phyloP scores from a whole-genome alignment of 345 rosid species.

The Microcos paniculata region DNA sequence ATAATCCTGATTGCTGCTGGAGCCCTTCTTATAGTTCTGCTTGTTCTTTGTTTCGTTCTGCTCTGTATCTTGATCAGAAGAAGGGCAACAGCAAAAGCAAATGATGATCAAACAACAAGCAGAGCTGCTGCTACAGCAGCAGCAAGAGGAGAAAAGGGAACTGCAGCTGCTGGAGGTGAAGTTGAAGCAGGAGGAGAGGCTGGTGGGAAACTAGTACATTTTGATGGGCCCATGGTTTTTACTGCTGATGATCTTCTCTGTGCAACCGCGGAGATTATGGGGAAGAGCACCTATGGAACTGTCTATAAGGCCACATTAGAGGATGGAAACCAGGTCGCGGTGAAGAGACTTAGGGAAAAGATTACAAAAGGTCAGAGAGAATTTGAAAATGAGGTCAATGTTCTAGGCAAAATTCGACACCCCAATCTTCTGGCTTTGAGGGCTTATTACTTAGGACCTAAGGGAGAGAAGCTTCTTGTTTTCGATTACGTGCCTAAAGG shows the following conservation, averaged over 20 bases:
- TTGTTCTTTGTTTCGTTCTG: slow-evolving; percentile 57
- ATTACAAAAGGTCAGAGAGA: slow-evolving; percentile 78
- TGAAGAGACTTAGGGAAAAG: slow-evolving; percentile 85
- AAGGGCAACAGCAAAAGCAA: slow-evolving; percentile 39
- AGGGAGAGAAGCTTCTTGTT: slow-evolving; percentile 95
- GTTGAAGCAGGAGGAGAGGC: slow-evolving; percentile 68
- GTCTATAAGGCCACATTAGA: slow-evolving; percentile 94
- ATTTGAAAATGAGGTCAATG: slow-evolving; percentile 71
- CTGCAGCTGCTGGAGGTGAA: slow-evolving; percentile 34
- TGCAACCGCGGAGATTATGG: slow-evolving; percentile 98
- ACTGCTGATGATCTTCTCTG: slow-evolving; percentile 94
- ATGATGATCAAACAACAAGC: slow-evolving; percentile 34
- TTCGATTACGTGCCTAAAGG: slow-evolving; percentile 92
- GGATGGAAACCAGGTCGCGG: slow-evolving; percentile 92
- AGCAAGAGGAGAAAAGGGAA: slow-evolving; percentile 50
- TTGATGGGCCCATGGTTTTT: slow-evolving; percentile 87
- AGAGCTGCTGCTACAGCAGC: slow-evolving; percentile 26
- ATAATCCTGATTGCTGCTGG: slow-evolving; percentile 78
- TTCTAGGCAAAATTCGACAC: slow-evolving; percentile 73
- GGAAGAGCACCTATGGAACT: slow-evolving; percentile 90
- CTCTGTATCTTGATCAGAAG: slow-evolving; percentile 67
- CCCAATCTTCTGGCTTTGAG: slow-evolving; percentile 80
- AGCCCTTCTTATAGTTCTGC: slow-evolving; percentile 50
- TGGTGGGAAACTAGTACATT: slow-evolving; percentile 92
- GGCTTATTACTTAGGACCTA: slow-evolving; percentile 93